phyloP scores from a whole-genome alignment of 1,284 basidiomycete species.

The Sphaerobolus stellatus region DNA sequence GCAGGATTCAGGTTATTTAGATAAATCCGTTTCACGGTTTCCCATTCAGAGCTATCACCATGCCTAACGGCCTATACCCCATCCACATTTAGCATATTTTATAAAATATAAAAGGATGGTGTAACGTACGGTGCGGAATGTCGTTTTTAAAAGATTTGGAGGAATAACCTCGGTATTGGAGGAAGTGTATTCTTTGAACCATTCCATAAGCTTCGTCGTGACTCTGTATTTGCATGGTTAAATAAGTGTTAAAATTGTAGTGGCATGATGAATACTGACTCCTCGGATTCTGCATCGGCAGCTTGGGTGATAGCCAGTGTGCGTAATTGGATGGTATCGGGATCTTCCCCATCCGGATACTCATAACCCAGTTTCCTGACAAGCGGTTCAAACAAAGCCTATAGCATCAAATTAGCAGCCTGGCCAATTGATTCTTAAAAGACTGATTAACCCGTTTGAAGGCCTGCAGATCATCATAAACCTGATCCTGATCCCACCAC shows the following conservation, averaged over 20 bases:
- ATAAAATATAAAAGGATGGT: neutral
- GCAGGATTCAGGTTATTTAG: neutral
- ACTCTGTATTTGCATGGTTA: neutral
- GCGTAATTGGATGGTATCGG: conserved; percentile 75
- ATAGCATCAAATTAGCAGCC: conserved; percentile 40
- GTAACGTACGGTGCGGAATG: neutral
- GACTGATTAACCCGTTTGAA: neutral
- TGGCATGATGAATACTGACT: conserved; percentile 31
- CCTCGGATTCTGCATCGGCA: conserved; percentile 59
- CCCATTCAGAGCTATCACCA: neutral
- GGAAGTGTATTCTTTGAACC: neutral
- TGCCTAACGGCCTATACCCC: neutral
- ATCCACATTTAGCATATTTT: neutral
- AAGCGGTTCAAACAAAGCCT: conserved; percentile 78
- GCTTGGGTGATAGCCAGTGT: conserved; percentile 73
- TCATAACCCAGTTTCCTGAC: conserved; percentile 82
- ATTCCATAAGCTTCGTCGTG: neutral
- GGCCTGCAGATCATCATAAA: neutral
- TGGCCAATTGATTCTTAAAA: neutral
- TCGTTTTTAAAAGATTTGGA: neutral
- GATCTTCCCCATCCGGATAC: conserved; percentile 65
- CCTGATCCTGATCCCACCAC: neutral
- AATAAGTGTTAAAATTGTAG: neutral
- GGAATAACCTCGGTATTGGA: neutral
- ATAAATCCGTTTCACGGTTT: neutral